Conservation (phyloP, 495 filamentous ascomycete species). For the Mycothermus thermophilus region DNA sequence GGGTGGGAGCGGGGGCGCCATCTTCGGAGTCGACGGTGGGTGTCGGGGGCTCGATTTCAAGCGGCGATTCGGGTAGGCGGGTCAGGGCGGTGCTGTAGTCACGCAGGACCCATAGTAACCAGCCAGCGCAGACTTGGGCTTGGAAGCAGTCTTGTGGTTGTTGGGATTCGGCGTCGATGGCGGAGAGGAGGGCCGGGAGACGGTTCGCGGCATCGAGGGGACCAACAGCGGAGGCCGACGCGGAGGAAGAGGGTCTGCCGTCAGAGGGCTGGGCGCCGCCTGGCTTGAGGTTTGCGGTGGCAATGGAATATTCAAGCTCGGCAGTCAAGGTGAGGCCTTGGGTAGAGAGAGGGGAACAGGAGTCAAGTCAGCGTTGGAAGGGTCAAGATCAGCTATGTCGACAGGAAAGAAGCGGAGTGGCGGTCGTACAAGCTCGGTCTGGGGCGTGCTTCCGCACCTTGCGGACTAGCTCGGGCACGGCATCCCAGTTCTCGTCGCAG, state of each 20-base stretch:
- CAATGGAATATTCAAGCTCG: conserved; percentile 52
- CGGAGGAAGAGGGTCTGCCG: conserved; percentile 3
- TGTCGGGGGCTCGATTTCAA: no score
- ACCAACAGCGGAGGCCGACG: neutral
- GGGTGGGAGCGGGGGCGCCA: conserved; percentile 32
- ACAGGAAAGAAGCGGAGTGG: conserved; percentile 1
- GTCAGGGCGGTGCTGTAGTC: conserved; percentile 48
- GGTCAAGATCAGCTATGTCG: no score
- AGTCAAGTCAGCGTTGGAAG: no score
- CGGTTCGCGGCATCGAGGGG: conserved; percentile 33
- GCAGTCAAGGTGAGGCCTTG: conserved; percentile 65
- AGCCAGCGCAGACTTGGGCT: conserved; percentile 65
- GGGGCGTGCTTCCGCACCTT: conserved; percentile 92
- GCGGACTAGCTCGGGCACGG: conserved; percentile 74
- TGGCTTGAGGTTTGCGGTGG: conserved; percentile 34
- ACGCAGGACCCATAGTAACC: conserved; percentile 64
- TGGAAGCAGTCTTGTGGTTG: conserved; percentile 60
- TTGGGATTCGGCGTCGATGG: conserved; percentile 46
- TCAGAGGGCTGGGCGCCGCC: conserved; percentile 29
- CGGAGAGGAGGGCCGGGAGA: conserved; percentile 50
- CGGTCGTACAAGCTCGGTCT: conserved; percentile 59
- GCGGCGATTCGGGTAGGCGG: conserved; percentile 44
- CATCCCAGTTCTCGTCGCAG: conserved; percentile 77
- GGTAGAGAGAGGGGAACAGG: no score
- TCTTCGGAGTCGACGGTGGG: conserved; percentile 42